Evolutionary conservation across 352 stramenopile genomes (phyloP).

Genomic region (Pythium sp.): DNA sequence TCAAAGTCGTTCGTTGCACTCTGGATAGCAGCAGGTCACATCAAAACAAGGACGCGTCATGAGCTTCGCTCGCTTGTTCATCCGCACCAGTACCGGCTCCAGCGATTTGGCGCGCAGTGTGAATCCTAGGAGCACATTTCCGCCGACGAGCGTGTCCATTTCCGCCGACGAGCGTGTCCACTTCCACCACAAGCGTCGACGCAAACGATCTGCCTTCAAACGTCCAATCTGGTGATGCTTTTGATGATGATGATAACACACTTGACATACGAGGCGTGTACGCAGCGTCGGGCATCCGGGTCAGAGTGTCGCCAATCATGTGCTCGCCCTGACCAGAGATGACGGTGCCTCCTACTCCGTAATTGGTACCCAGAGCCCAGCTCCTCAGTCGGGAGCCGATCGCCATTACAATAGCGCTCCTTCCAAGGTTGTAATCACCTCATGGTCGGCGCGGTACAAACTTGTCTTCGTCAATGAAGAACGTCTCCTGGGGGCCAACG

Average conservation of each 20-base stretch:
- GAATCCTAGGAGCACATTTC: conserved; percentile 24
- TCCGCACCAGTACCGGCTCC: background rate
- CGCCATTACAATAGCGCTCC: too few relatives aligned
- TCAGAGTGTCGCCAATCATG: too few relatives aligned
- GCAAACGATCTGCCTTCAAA: conserved; percentile 7
- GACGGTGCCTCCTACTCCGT: background rate
- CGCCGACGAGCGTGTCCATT: too few relatives aligned
- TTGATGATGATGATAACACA: too few relatives aligned
- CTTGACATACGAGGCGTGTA: conserved; percentile 1
- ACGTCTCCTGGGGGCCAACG: conserved; percentile 21
- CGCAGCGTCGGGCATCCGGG: conserved; percentile 1
- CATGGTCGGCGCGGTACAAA: conserved; percentile 19
- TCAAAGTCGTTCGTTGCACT: too few relatives aligned
- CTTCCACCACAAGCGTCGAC: conserved; percentile 22
- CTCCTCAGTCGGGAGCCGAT: background rate
- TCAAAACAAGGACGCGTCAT: too few relatives aligned
- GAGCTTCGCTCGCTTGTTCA: too few relatives aligned
- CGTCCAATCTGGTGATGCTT: conserved; percentile 15
- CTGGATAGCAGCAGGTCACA: too few relatives aligned
- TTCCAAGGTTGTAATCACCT: background rate
- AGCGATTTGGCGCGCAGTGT: conserved; percentile 3
- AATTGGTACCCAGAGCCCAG: background rate
- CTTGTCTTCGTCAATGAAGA: conserved; percentile 29
- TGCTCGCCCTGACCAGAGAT: background rate
- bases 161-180: conserved; percentile 23